Conservation (phyloP, 176 grass and related monocot species). For the Zoysia pacifica region DNA sequence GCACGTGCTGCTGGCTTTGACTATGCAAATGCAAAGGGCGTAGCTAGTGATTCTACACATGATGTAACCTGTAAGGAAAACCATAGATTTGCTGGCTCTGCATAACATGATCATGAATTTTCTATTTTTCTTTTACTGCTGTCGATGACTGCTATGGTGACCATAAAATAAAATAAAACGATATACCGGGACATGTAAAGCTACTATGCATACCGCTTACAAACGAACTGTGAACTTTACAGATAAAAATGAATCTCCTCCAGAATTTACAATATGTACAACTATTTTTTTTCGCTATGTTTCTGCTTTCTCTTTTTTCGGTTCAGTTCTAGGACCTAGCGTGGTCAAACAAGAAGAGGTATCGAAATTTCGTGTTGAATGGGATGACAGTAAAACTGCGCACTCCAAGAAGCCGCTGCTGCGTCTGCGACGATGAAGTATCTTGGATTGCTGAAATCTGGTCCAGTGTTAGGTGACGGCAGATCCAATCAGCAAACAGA, state of each 20-base stretch:
- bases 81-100: no score
- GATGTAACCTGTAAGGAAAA: no score
- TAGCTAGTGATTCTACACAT: no score
- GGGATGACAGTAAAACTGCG: conserved; percentile 65
- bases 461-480: conserved; percentile 65
- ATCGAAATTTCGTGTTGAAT: conserved; percentile 80
- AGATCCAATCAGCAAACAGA: conserved; percentile 83
- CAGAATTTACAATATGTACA: conserved; percentile 43
- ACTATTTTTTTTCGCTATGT: conserved; percentile 1
- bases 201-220: background rate
- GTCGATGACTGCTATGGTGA: no score
- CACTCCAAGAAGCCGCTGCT: conserved; percentile 63
- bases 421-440: conserved; percentile 47
- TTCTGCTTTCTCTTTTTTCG: background rate
- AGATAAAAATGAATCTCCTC: conserved; percentile 17
- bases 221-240: conserved; percentile 15
- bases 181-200: background rate
- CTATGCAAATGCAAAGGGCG: no score
- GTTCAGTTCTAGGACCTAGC: background rate
- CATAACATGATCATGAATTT: no score
- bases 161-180: no score
- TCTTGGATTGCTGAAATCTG: conserved; percentile 66
- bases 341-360: conserved; percentile 66
- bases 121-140: no score
- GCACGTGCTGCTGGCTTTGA: no score